Evolutionary conservation across 2,329 filamentous ascomycete genomes (phyloP).

Genomic region (Fusarium sambucinum): DNA sequence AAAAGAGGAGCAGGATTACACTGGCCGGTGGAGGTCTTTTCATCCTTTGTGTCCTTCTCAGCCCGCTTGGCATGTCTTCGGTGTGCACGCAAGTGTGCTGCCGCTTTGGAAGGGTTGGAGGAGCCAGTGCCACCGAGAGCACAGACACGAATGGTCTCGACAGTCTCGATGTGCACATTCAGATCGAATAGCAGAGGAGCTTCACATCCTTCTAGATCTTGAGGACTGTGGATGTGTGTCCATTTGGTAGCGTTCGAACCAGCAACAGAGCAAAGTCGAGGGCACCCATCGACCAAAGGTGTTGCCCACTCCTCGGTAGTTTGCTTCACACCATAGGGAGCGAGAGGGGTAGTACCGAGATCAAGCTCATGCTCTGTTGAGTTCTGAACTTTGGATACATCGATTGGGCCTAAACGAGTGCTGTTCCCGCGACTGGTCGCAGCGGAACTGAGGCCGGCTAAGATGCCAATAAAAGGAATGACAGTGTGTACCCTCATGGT

Average conservation of each 20-base stretch:
- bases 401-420: background rate
- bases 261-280: background rate
- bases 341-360: background rate
- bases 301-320: conserved; percentile 3
- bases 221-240: background rate
- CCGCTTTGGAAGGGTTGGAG: background rate
- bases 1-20: background rate
- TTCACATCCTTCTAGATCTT: background rate
- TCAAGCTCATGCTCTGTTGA: background rate
- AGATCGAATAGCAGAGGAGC: background rate
- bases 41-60: background rate
- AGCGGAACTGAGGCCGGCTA: background rate
- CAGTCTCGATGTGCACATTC: background rate
- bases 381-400: background rate
- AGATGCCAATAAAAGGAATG: background rate
- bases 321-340: conserved; percentile 1
- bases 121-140: background rate
- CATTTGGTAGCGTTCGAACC: background rate
- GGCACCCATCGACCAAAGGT: background rate
- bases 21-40: background rate
- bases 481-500: background rate
- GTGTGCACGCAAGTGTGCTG: background rate
- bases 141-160: conserved; percentile 7
- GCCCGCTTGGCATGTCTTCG: background rate
- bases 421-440: background rate